Evolutionary conservation across 352 stramenopile genomes (phyloP).

Genomic region (Stramenopiles sp.): DNA sequence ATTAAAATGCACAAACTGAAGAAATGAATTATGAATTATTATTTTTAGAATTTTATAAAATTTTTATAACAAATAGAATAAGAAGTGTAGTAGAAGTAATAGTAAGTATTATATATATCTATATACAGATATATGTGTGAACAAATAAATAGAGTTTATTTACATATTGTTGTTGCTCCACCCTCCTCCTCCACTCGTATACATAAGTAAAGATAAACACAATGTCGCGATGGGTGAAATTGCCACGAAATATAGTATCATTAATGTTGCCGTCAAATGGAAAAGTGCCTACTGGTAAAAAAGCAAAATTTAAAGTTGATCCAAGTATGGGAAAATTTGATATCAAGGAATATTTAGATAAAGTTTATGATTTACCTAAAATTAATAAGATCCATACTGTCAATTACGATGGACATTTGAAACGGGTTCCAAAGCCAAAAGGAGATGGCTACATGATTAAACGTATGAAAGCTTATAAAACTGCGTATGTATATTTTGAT

Average conservation of each 20-base stretch:
- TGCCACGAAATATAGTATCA: not conserved
- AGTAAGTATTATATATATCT: too few relatives aligned
- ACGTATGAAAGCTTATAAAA: slow-evolving; percentile 1
- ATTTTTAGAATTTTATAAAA: too few relatives aligned
- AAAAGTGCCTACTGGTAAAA: not conserved
- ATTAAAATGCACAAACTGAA: too few relatives aligned
- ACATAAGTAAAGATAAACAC: not conserved
- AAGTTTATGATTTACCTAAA: slow-evolving; percentile 5
- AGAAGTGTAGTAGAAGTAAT: too few relatives aligned
- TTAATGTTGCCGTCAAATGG: not conserved
- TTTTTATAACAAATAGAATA: too few relatives aligned
- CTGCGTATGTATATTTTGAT: slow-evolving; percentile 7
- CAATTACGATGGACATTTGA: slow-evolving; percentile 5
- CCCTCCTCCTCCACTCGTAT: not conserved
- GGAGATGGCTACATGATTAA: not conserved
- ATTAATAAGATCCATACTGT: slow-evolving; percentile 4
- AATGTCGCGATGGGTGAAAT: not conserved
- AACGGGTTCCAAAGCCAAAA: not conserved
- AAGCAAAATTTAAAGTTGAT: not conserved
- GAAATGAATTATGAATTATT: too few relatives aligned
- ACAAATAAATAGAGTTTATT: too few relatives aligned
- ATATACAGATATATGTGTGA: too few relatives aligned
- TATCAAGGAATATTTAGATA: slow-evolving; percentile 6
- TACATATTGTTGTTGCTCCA: not conserved
- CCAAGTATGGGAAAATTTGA: slow-evolving; percentile 1